Percentiles rank a stretch among this genome's conserved stretches.
These are phyloP conservation scores for Seiridium unicorne DNA, from an alignment of 2,329 filamentous ascomycete species.

Conservation along the genomic window DNA sequence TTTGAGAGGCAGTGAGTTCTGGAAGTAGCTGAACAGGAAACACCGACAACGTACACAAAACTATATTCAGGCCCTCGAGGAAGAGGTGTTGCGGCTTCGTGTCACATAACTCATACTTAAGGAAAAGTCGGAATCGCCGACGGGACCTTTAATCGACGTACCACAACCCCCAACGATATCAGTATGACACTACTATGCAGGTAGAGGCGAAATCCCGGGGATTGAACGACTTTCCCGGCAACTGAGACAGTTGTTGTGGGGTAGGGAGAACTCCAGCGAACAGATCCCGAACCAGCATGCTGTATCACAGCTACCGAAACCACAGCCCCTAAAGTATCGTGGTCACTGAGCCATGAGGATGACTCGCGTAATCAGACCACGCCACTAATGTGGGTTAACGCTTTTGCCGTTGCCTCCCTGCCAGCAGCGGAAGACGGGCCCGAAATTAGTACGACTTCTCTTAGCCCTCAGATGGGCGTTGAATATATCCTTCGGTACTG, in stretches of 20 bases:
- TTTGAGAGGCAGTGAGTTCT: neutral
- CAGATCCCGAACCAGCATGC: neutral
- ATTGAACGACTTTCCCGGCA: too few relatives aligned
- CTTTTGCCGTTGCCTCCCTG: neutral
- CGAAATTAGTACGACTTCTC: neutral
- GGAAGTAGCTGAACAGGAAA: neutral
- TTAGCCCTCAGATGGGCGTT: neutral
- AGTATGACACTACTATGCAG: too few relatives aligned
- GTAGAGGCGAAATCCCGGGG: too few relatives aligned
- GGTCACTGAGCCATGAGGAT: neutral
- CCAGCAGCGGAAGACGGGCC: neutral
- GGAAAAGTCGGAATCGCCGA: neutral
- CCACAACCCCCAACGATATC: too few relatives aligned
- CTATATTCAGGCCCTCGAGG: conserved; percentile 1
- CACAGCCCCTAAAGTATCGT: neutral
- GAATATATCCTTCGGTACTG: neutral
- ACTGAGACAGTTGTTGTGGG: neutral
- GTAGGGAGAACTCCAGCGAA: neutral
- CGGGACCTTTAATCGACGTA: neutral
- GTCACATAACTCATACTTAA: neutral
- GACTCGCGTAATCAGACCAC: neutral
- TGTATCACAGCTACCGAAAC: neutral
- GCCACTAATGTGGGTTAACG: neutral
- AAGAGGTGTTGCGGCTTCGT: conserved; percentile 1
- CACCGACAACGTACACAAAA: conserved; percentile 4